phyloP scores from a whole-genome alignment of 257 asterid species.

The Asclepias syriaca region DNA sequence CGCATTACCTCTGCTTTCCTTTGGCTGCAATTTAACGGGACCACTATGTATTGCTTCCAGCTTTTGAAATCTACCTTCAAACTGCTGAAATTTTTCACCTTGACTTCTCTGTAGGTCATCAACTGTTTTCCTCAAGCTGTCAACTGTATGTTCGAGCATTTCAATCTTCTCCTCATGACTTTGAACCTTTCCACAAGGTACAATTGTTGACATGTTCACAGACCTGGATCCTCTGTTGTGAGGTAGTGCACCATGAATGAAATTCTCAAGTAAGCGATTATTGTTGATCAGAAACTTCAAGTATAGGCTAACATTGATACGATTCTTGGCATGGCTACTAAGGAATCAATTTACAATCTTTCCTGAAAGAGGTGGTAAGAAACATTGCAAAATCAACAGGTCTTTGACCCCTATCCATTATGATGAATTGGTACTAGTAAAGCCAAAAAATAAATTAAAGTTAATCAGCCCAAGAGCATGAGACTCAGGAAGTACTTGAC shows the following conservation, averaged over 20 bases:
- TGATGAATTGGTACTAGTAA: background rate
- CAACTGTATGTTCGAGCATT: conserved; percentile 21
- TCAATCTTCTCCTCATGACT: conserved; percentile 22
- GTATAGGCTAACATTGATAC: background rate
- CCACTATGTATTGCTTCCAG: conserved; percentile 12
- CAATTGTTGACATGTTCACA: conserved; percentile 2
- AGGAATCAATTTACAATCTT: background rate
- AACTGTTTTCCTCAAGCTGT: conserved; percentile 18
- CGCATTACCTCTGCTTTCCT: conserved; percentile 13
- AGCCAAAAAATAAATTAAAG: background rate
- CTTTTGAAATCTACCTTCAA: conserved; percentile 22
- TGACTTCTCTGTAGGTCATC: conserved; percentile 20
- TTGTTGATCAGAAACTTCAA: background rate
- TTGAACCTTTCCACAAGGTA: conserved; percentile 16
- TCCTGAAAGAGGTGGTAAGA: background rate
- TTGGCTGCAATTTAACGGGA: conserved; percentile 10
- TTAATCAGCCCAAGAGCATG: background rate
- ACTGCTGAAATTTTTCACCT: conserved; percentile 18
- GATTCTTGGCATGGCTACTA: background rate
- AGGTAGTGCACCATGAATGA: background rate
- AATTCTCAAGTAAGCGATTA: background rate
- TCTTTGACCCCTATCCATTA: background rate
- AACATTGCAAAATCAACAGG: background rate
- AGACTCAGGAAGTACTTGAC: background rate
- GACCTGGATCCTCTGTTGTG: conserved; percentile 4